These are phyloP conservation scores for Neurospora sp. DNA, from an alignment of 495 filamentous ascomycete genomes.

Conservation along the genomic window DNA sequence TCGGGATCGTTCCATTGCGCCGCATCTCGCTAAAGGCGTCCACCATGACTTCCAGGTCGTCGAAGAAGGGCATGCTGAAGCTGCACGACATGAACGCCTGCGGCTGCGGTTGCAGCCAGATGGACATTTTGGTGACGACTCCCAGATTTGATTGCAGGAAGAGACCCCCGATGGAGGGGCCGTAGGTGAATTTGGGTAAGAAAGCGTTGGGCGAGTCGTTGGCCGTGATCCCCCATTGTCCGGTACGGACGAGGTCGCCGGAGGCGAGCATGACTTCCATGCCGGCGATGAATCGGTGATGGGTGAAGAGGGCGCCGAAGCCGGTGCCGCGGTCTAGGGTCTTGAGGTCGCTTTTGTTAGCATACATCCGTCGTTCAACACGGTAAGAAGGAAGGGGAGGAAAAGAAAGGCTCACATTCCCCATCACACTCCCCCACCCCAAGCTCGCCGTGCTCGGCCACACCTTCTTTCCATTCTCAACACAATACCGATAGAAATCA, in stretches of 20 bases:
- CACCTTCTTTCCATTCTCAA: slow-evolving; percentile 37
- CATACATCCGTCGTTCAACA: not conserved
- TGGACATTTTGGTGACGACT: slow-evolving; percentile 39
- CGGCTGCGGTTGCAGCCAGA: slow-evolving; percentile 37
- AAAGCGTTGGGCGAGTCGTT: slow-evolving; percentile 29
- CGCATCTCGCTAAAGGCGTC: slow-evolving; percentile 31
- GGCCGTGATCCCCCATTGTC: slow-evolving; percentile 37
- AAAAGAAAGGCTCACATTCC: slow-evolving; percentile 32
- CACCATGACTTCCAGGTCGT: slow-evolving; percentile 34
- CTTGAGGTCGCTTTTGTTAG: slow-evolving; percentile 6
- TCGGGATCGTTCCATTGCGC: slow-evolving; percentile 25
- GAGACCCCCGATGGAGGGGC: slow-evolving; percentile 38
- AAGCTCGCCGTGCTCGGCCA: slow-evolving; percentile 47
- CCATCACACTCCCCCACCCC: slow-evolving; percentile 48
- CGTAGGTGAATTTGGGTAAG: slow-evolving; percentile 38
- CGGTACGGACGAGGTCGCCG: slow-evolving; percentile 38
- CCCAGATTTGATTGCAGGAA: slow-evolving; percentile 42
- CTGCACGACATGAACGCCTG: slow-evolving; percentile 41
- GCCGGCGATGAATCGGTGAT: slow-evolving; percentile 38
- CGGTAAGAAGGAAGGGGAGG: not conserved
- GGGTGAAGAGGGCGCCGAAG: slow-evolving; percentile 38
- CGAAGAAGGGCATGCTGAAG: slow-evolving; percentile 37
- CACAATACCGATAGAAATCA: slow-evolving; percentile 42
- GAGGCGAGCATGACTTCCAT: slow-evolving; percentile 42
- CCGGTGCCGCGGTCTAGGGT: slow-evolving; percentile 34